These are phyloP conservation scores for Noccaea bulbosa DNA, from an alignment of 345 rosid species.

Conservation along the genomic window DNA sequence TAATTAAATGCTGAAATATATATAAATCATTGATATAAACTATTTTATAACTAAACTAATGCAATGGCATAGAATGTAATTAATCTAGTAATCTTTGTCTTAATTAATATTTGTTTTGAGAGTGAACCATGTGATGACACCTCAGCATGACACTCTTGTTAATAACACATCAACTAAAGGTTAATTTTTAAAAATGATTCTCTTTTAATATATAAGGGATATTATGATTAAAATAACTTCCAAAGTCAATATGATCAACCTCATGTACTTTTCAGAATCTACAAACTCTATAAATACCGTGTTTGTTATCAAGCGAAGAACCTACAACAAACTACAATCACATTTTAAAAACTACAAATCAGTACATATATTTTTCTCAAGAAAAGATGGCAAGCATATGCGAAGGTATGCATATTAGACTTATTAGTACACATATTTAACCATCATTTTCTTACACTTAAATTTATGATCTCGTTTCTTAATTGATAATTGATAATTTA, in stretches of 20 bases:
- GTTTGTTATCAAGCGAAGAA: constrained; percentile 7
- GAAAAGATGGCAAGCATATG: constrained; percentile 26
- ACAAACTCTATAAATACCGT: constrained; percentile 18
- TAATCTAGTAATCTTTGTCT: no score
- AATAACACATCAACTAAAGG: no score
- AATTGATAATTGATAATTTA: neutral
- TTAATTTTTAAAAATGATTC: no score
- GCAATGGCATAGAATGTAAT: no score
- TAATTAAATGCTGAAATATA: no score
- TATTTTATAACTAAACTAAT: no score
- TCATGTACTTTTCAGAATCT: neutral
- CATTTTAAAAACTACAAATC: neutral
- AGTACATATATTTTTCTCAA: neutral
- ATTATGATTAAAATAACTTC: neutral
- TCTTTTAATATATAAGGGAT: no score
- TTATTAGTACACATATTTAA: neutral
- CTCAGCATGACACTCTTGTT: no score
- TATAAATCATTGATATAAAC: no score
- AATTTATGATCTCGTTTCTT: neutral
- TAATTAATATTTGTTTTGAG: no score
- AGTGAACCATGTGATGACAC: no score
- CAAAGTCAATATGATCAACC: constrained; percentile 17
- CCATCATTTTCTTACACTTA: neutral
- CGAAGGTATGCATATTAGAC: constrained; percentile 25
- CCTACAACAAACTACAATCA: neutral